Evolutionary conservation across 164 flowering plant genomes (phyloP), one percentile per base, ranked within the genome.

Genomic region (Cinnamomum chago): DNA sequence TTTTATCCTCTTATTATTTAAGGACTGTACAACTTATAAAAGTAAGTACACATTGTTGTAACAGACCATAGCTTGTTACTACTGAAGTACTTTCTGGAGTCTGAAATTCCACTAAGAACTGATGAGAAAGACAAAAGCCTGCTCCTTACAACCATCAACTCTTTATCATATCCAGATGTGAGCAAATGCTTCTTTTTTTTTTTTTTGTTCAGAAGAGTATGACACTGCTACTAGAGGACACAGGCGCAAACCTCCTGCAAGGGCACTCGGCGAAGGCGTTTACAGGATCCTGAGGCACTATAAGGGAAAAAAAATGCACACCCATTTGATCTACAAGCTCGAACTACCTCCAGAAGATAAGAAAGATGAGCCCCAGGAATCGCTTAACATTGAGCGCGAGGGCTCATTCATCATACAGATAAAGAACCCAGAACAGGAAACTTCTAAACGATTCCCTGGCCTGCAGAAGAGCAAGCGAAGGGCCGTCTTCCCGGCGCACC

Each of bases 311-410:
- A 81, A 65, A 66, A 75, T 27, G 65, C 93, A 88, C 84, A 88
- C 92, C 7, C 95, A 93, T 79, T 76, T 93, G 78, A 73, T 93
- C 71, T 92, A 90, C 90, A 90, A 85, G 88, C 92, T 93, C 1
- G 92, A 93, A 71, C 80, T 87, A 71, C 95, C 92, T 18, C 70
- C 83, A 0, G 85, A 85, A 76, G 87, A 50, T 3, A 72, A 77
- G 62, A 64, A 77, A 12, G 74, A 79, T 5, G 88, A 84, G 78
- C 86, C 94, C 0, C 93, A 91, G 62, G 85, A 93, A 69, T 71
- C 90, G 0, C 83, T 91, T 4, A 88, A 87, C 84, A 68, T 92
- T 0, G 83, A 88, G 52, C 78, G 79, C 0, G 90, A 93, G 76
- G 94, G 82, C 10, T 94, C 97, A 0, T 90, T 88, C 73, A n/a